These are phyloP conservation scores for Ceratobasidium sp. DNA, from an alignment of 1,284 basidiomycete genomes.

Conservation along the genomic window DNA sequence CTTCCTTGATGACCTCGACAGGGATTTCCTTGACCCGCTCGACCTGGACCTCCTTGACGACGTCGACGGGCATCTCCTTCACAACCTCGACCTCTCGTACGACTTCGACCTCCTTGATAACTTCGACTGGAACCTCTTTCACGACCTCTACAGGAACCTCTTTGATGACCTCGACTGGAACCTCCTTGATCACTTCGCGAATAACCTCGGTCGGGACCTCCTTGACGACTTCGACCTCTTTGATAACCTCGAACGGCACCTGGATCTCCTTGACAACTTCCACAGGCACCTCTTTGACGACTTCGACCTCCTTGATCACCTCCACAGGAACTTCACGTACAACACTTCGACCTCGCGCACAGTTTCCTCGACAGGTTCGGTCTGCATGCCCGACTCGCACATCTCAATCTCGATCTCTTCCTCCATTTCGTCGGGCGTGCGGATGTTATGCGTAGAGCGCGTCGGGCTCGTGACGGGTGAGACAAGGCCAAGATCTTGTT, in stretches of 20 bases:
- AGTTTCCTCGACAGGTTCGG: conserved; percentile 52
- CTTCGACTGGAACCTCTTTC: conserved; percentile 52
- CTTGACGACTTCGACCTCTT: conserved; percentile 21
- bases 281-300: conserved; percentile 46
- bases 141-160: conserved; percentile 52
- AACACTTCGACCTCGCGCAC: conserved; percentile 46
- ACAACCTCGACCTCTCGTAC: conserved; percentile 53
- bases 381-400: conserved; percentile 49
- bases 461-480: conserved; percentile 61
- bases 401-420: conserved; percentile 50
- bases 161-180: conserved; percentile 53
- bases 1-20: conserved; percentile 49
- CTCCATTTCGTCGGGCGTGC: conserved; percentile 48
- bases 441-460: conserved; percentile 57
- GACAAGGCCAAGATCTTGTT: conserved; percentile 54
- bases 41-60: conserved; percentile 48
- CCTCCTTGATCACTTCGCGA: conserved; percentile 48
- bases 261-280: conserved; percentile 37
- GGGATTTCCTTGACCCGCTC: conserved; percentile 48
- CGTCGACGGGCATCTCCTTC: conserved; percentile 43
- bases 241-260: conserved; percentile 48
- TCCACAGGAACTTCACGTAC: conserved; percentile 48
- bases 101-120: conserved; percentile 54
- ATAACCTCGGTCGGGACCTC: conserved; percentile 47
- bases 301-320: conserved; percentile 49